Conservation (phyloP, 495 filamentous ascomycete species). For the Astrothelium subdiscretum region DNA sequence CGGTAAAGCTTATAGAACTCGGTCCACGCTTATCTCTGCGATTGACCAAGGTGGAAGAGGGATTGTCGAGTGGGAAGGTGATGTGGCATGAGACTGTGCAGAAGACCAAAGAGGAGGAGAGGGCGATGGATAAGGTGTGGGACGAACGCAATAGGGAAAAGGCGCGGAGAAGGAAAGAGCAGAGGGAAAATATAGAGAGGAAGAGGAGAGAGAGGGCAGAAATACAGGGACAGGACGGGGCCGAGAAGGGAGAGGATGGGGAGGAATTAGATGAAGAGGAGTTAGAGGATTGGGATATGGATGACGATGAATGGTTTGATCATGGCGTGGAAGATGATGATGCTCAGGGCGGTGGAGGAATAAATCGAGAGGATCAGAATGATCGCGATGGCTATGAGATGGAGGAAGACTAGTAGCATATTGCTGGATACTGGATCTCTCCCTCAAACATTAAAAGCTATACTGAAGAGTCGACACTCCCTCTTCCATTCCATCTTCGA, state of each 20-base stretch:
- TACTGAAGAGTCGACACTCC: too few species aligned
- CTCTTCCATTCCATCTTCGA: too few species aligned
- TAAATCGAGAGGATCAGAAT: background rate
- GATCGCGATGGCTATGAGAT: slow-evolving; percentile 13
- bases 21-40: slow-evolving; percentile 82
- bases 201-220: slow-evolving; percentile 56
- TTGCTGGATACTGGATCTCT: background rate
- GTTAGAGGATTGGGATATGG: slow-evolving; percentile 41
- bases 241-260: slow-evolving; percentile 37
- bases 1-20: slow-evolving; percentile 82
- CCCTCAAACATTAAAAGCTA: too few species aligned
- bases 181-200: slow-evolving; percentile 77
- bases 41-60: slow-evolving; percentile 93
- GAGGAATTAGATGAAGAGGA: slow-evolving; percentile 46
- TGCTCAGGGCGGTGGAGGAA: slow-evolving; percentile 9
- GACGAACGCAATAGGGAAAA: slow-evolving; percentile 66
- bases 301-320: slow-evolving; percentile 45
- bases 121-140: slow-evolving; percentile 70
- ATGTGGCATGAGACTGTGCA: slow-evolving; percentile 95
- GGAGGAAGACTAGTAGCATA: slow-evolving; percentile 19
- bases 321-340: slow-evolving; percentile 45
- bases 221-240: slow-evolving; percentile 34
- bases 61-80: slow-evolving; percentile 76
- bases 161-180: slow-evolving; percentile 64
- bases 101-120: slow-evolving; percentile 68